Evolutionary conservation across 148 eudicot species (phyloP).

Genomic region (Agrostemma githago): DNA sequence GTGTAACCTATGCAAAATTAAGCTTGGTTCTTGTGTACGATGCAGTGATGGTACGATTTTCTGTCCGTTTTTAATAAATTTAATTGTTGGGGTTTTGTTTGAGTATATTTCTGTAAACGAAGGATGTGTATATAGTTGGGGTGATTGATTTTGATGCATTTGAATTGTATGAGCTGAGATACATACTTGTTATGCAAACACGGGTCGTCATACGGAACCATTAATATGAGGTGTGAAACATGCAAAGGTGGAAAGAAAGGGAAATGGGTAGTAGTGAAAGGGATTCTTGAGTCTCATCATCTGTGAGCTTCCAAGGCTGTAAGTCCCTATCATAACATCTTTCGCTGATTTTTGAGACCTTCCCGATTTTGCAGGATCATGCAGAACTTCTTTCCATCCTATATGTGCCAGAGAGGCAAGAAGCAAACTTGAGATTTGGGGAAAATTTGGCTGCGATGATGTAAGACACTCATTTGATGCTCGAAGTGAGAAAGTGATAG

Average conservation of each 20-base stretch:
- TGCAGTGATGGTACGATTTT: conserved; percentile 93
- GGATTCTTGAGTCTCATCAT: background rate
- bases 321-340: background rate
- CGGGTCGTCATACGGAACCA: background rate
- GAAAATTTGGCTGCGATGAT: conserved; percentile 88
- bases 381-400: conserved; percentile 94
- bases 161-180: background rate
- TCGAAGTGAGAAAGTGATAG: conserved; percentile 8
- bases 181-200: background rate
- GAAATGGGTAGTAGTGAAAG: background rate
- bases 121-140: background rate
- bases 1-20: conserved; percentile 86
- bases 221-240: background rate
- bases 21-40: conserved; percentile 77
- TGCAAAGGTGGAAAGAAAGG: background rate
- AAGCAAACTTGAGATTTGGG: conserved; percentile 93
- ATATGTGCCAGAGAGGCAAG: conserved; percentile 95
- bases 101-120: background rate
- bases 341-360: conserved; percentile 8
- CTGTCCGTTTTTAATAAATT: conserved; percentile 43
- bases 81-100: conserved; percentile 31
- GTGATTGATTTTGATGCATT: background rate
- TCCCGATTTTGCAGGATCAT: conserved; percentile 58
- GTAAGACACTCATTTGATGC: conserved; percentile 40
- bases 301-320: background rate